Evolutionary conservation across 257 asterid species (phyloP).

Genomic region (Capsicum rhomboideum): DNA sequence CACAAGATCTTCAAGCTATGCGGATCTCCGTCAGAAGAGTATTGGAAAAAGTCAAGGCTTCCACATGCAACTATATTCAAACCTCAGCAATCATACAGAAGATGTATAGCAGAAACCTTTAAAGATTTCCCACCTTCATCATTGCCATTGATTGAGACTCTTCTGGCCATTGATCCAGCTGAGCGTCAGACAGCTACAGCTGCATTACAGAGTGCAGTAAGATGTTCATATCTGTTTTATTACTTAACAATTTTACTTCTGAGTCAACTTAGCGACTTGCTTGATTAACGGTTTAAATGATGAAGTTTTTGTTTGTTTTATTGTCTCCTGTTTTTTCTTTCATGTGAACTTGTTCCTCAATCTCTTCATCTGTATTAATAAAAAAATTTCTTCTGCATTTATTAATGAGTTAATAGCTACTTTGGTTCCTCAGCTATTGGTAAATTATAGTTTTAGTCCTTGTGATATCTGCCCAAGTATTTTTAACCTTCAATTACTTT

Average conservation of each 20-base stretch:
- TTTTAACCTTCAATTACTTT: neutral
- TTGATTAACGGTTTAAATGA: neutral
- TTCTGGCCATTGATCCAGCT: constrained; percentile 75
- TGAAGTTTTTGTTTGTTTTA: neutral
- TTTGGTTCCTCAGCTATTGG: neutral
- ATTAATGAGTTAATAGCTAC: neutral
- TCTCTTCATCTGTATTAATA: neutral
- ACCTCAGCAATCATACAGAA: constrained; percentile 74
- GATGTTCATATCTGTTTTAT: constrained; percentile 17
- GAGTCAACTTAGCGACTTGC: neutral
- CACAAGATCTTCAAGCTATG: constrained; percentile 89
- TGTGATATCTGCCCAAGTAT: neutral
- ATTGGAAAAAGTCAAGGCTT: constrained; percentile 79
- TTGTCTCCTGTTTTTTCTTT: neutral
- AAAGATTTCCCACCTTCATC: constrained; percentile 77
- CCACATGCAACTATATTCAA: constrained; percentile 83
- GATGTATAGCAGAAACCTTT: constrained; percentile 65
- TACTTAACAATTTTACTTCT: neutral
- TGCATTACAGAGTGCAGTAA: constrained; percentile 69
- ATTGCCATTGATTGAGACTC: constrained; percentile 61
- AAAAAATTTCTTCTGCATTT: neutral
- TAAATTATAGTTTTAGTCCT: neutral
- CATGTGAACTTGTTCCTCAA: neutral
- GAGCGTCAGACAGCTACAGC: constrained; percentile 74
- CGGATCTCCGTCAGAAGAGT: constrained; percentile 80